phyloP scores from a whole-genome alignment of 257 asterid genomes.

The Plantago elongata region DNA sequence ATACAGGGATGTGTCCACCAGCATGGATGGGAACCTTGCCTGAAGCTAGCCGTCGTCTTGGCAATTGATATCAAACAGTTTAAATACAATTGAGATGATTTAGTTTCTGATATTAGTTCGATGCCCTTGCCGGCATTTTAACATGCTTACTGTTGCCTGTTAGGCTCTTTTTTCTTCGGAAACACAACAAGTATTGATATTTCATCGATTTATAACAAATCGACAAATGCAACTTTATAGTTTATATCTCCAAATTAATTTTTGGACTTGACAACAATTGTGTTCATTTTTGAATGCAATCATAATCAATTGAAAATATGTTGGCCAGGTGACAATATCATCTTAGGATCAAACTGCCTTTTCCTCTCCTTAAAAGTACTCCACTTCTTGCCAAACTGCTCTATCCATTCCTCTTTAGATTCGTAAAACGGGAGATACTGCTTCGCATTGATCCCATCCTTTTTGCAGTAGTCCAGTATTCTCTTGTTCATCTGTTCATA shows the following conservation, averaged over 20 bases:
- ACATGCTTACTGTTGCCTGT: too few relatives aligned
- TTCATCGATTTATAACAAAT: too few relatives aligned
- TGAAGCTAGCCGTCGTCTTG: too few relatives aligned
- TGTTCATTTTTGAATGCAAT: background rate
- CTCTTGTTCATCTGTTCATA: slow-evolving; percentile 29
- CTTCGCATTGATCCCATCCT: slow-evolving; percentile 32
- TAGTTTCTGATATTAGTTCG: too few relatives aligned
- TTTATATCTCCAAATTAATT: too few relatives aligned
- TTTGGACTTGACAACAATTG: too few relatives aligned
- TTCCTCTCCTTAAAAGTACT: slow-evolving; percentile 25
- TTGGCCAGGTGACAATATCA: slow-evolving; percentile 44
- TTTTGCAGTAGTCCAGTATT: slow-evolving; percentile 25
- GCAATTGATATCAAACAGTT: too few relatives aligned
- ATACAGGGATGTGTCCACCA: slow-evolving; percentile 67
- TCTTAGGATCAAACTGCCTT: slow-evolving; percentile 41
- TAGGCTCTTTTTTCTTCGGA: too few relatives aligned
- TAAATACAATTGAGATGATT: too few relatives aligned
- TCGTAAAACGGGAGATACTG: slow-evolving; percentile 38
- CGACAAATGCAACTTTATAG: too few relatives aligned
- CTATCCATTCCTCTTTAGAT: slow-evolving; percentile 32
- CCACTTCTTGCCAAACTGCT: slow-evolving; percentile 50
- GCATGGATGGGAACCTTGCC: slow-evolving; percentile 49
- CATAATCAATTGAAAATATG: slow-evolving; percentile 25
- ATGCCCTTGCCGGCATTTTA: too few relatives aligned
- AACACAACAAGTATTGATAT: too few relatives aligned